phyloP scores from a whole-genome alignment of 2,329 filamentous ascomycete species.

The Epicoccum nigrum region DNA sequence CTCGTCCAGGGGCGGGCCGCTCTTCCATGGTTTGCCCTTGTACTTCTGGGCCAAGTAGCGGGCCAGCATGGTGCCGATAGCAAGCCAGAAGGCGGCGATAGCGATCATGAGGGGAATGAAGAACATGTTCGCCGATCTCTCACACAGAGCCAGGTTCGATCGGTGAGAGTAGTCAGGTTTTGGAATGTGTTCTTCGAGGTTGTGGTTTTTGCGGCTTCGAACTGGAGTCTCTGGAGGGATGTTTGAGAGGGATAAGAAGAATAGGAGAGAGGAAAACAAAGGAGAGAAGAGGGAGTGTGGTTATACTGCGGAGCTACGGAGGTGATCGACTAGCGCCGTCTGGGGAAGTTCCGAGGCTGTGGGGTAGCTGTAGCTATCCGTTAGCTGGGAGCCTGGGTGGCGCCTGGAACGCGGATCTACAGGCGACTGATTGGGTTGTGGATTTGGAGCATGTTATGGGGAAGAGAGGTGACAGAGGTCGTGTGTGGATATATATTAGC shows the following conservation, averaged over 20 bases:
- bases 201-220: no score
- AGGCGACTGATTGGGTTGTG: constrained; percentile 9
- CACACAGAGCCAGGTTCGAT: not conserved
- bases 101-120: constrained; percentile 24
- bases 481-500: not conserved
- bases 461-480: not conserved
- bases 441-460: no score
- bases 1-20: constrained; percentile 1
- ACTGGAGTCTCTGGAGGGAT: not conserved
- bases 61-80: constrained; percentile 25
- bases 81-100: constrained; percentile 24
- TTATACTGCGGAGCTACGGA: constrained; percentile 19
- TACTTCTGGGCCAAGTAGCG: constrained; percentile 29
- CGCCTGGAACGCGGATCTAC: not conserved
- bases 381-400: not conserved
- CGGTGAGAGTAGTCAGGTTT: no score
- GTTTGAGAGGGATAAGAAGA: not conserved
- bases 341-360: constrained; percentile 14
- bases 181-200: no score
- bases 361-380: constrained; percentile 13
- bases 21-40: constrained; percentile 12
- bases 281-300: not conserved
- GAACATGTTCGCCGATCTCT: not conserved
- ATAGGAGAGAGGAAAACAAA: not conserved
- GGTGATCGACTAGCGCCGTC: constrained; percentile 16